phyloP scores from a whole-genome alignment of 768 basidiomycete species.

The Suillus hirtellus region DNA sequence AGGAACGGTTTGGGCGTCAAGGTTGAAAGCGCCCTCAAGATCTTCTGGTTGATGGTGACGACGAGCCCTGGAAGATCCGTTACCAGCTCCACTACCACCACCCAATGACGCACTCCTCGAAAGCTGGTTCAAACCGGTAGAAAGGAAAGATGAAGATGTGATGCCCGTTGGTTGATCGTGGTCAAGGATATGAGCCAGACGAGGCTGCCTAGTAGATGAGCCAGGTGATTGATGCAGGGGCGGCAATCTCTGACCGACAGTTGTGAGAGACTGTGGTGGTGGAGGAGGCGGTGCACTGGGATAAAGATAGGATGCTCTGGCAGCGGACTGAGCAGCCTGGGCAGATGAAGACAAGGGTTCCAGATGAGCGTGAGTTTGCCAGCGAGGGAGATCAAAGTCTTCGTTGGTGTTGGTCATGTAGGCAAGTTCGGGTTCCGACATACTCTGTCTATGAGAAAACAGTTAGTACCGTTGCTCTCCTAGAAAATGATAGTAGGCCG shows the following conservation, averaged over 20 bases:
- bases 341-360: constrained; percentile 58
- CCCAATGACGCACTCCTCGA: constrained; percentile 70
- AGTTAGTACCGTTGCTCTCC: constrained; percentile 1
- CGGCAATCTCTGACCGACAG: constrained; percentile 47
- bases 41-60: constrained; percentile 73
- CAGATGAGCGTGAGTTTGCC: constrained; percentile 47
- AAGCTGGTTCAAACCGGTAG: constrained; percentile 53
- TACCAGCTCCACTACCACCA: constrained; percentile 39
- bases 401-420: constrained; percentile 80
- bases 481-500: constrained; percentile 2
- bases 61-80: constrained; percentile 47
- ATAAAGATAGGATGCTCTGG: constrained; percentile 56
- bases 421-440: constrained; percentile 75
- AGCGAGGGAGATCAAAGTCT: constrained; percentile 71
- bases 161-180: constrained; percentile 52
- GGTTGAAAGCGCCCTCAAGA: constrained; percentile 54
- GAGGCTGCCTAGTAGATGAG: constrained; percentile 54
- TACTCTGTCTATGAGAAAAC: constrained; percentile 31
- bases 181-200: constrained; percentile 67
- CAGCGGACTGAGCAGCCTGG: constrained; percentile 53
- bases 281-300: constrained; percentile 38
- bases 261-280: constrained; percentile 45
- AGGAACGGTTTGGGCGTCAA: constrained; percentile 28
- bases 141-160: constrained; percentile 49
- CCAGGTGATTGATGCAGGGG: constrained; percentile 48